phyloP scores from a whole-genome alignment of 768 basidiomycete genomes.

The Tricholomella constricta region DNA sequence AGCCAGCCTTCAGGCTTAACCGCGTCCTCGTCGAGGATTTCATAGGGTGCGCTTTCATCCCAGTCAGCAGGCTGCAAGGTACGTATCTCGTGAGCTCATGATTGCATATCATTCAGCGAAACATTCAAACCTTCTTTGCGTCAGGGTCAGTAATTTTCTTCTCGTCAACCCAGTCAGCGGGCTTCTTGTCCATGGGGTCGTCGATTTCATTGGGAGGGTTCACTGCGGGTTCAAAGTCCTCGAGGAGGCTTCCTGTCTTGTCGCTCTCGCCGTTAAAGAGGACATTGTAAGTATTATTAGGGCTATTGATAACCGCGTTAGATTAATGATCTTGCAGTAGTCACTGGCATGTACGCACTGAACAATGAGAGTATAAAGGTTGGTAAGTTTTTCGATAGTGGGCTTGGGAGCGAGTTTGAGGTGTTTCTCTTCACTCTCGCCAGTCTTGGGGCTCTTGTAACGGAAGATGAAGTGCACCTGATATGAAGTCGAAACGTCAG shows the following conservation, averaged over 20 bases:
- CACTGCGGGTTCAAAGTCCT: conserved; percentile 91
- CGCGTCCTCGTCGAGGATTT: conserved; percentile 86
- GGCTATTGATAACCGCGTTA: conserved; percentile 44
- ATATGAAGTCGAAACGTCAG: conserved; percentile 2
- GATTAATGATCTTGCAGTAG: not conserved
- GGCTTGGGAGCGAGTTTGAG: conserved; percentile 80
- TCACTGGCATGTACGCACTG: conserved; percentile 55
- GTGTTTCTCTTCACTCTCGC: conserved; percentile 97
- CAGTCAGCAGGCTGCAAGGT: conserved; percentile 81
- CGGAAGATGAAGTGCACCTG: conserved; percentile 99
- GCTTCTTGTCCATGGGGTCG: conserved; percentile 90
- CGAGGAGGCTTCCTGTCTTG: conserved; percentile 81
- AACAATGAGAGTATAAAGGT: conserved; percentile 92
- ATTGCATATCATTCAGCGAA: too few species aligned
- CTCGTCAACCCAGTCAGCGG: conserved; percentile 89
- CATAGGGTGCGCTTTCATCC: conserved; percentile 96
- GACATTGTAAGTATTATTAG: conserved; percentile 93
- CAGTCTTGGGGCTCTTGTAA: conserved; percentile 90
- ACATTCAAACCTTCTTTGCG: conserved; percentile 67
- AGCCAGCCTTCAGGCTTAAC: conserved; percentile 95
- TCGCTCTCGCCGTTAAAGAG: conserved; percentile 84
- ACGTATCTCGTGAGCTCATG: not conserved
- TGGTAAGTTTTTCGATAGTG: conserved; percentile 85
- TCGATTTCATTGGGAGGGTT: conserved; percentile 94
- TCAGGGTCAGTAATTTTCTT: conserved; percentile 84